A percentile compares a stretch with the other conserved stretches of the same genome.
Evolutionary conservation across 257 asterid species (phyloP).

Genomic region (Cordia subcordata): DNA sequence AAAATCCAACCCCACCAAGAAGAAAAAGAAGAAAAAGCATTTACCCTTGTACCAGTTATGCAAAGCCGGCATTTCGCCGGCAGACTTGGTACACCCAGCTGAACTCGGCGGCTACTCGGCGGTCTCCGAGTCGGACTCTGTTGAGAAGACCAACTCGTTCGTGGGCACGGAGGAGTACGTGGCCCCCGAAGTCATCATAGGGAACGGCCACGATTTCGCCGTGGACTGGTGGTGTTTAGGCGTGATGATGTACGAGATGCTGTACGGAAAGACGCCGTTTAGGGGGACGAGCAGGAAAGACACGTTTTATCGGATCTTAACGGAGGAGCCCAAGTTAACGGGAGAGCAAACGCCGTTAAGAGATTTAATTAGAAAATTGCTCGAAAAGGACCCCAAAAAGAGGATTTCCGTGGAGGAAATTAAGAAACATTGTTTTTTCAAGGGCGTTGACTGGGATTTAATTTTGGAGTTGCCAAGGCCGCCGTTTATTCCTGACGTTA

Average conservation of each 20-base stretch:
- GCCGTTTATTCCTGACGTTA: slow-evolving; percentile 74
- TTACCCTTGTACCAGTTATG: slow-evolving; percentile 25
- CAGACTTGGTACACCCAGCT: slow-evolving; percentile 30
- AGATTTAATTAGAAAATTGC: slow-evolving; percentile 66
- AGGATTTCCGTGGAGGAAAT: slow-evolving; percentile 50
- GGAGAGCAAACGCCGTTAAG: slow-evolving; percentile 83
- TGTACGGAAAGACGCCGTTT: slow-evolving; percentile 88
- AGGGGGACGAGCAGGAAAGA: slow-evolving; percentile 68
- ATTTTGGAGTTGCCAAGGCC: slow-evolving; percentile 68
- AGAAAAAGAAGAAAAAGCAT: slow-evolving; percentile 26
- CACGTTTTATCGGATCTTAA: slow-evolving; percentile 52
- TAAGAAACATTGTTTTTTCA: slow-evolving; percentile 60
- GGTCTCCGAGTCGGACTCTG: slow-evolving; percentile 34
- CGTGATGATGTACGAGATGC: slow-evolving; percentile 79
- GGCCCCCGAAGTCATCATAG: slow-evolving; percentile 80
- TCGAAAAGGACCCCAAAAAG: slow-evolving; percentile 67
- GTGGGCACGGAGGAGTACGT: slow-evolving; percentile 96
- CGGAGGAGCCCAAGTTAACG: slow-evolving; percentile 47
- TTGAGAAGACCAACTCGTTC: slow-evolving; percentile 77
- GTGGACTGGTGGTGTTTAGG: slow-evolving; percentile 99
- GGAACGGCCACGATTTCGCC: slow-evolving; percentile 87
- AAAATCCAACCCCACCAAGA: slow-evolving; percentile 15
- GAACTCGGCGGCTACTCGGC: slow-evolving; percentile 26
- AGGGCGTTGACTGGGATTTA: slow-evolving; percentile 61
- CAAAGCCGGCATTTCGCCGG: slow-evolving; percentile 42